These are phyloP conservation scores for Corymbia calophylla DNA, from an alignment of 441 rosid genomes.

Conservation along the genomic window DNA sequence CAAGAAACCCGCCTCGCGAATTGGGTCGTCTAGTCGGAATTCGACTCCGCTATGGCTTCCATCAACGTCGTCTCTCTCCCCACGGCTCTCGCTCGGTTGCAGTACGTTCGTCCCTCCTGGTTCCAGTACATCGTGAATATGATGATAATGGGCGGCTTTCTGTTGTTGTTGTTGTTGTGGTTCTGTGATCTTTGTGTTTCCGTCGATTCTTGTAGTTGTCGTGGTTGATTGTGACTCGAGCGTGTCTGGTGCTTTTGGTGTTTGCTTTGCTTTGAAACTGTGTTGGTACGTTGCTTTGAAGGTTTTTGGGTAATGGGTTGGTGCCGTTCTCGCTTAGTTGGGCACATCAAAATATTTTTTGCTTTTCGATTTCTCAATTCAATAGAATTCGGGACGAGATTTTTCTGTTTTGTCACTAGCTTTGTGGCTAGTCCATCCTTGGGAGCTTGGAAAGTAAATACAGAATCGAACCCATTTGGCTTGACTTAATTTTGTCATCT, in stretches of 20 bases:
- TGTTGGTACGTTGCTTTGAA: not conserved
- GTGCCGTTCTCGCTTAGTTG: not conserved
- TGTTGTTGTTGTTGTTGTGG: not conserved
- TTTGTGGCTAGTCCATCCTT: not conserved
- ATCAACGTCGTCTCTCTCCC: slow-evolving; percentile 46
- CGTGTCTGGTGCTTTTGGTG: not conserved
- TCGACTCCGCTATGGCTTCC: slow-evolving; percentile 36
- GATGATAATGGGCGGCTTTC: not conserved
- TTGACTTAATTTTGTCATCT: not conserved
- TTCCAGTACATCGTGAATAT: not conserved
- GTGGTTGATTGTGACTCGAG: not conserved
- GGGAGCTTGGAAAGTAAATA: not conserved
- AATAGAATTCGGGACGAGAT: not conserved
- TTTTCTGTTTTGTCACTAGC: not conserved
- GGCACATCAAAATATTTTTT: not conserved
- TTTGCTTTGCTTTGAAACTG: not conserved
- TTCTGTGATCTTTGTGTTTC: not conserved
- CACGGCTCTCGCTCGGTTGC: slow-evolving; percentile 24
- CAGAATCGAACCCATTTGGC: not conserved
- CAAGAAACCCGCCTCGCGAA: not conserved
- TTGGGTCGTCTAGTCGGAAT: not conserved
- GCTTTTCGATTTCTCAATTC: not conserved
- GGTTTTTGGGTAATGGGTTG: not conserved
- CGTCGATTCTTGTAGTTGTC: not conserved
- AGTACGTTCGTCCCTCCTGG: not conserved